Evolutionary conservation across 202 grass and related monocot genomes (phyloP).

Genomic region (Brachypodium distachyon): DNA sequence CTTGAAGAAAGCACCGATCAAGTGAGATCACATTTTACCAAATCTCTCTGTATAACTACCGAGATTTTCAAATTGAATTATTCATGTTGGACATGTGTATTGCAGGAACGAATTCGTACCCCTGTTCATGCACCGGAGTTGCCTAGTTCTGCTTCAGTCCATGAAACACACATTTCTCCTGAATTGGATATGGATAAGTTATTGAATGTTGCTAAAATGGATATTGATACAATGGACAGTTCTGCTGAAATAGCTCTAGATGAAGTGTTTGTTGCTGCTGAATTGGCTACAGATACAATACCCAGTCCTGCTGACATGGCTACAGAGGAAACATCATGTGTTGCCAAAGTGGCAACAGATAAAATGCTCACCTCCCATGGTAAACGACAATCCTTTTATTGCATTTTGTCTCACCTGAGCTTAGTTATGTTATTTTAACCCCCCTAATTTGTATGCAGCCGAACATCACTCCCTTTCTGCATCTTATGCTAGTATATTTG

Average conservation of each 20-base stretch:
- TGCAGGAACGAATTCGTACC: constrained; percentile 30
- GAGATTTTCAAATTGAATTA: background rate
- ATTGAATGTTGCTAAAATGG: background rate
- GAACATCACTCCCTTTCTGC: constrained; percentile 25
- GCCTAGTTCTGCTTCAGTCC: background rate
- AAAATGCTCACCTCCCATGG: constrained; percentile 17
- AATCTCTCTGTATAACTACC: constrained; percentile 3
- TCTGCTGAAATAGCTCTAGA: background rate
- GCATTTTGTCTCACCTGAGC: background rate
- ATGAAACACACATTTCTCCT: background rate
- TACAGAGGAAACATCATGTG: background rate
- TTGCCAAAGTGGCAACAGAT: constrained; percentile 14
- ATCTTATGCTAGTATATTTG: constrained; percentile 60
- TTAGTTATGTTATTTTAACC: constrained; percentile 21
- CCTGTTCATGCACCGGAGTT: constrained; percentile 36
- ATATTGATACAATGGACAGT: background rate
- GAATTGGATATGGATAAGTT: constrained; percentile 12
- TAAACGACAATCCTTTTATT: constrained; percentile 25
- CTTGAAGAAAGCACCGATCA: constrained; percentile 22
- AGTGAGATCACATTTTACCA: constrained; percentile 23
- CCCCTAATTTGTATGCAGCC: constrained; percentile 24
- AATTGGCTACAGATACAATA: background rate
- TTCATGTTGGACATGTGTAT: constrained; percentile 1
- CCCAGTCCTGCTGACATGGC: background rate
- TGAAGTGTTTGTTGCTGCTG: background rate